Conservation (phyloP, 225 moss, liverwort and hornwort species). For the Pseudoscleropodium purum region DNA sequence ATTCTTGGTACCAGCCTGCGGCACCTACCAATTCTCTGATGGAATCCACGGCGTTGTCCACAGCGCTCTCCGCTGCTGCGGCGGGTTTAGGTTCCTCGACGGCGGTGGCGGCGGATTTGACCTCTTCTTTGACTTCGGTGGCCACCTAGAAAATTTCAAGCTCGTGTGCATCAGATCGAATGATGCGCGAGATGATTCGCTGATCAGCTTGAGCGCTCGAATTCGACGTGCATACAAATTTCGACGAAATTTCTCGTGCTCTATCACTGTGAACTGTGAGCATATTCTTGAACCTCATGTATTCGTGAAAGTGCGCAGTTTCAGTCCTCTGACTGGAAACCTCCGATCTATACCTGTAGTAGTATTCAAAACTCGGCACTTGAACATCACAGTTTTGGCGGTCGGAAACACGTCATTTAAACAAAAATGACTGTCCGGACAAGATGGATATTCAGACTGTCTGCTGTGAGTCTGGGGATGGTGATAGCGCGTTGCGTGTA, state of each 20-base stretch:
- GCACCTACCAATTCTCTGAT: not conserved
- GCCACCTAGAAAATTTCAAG: not conserved
- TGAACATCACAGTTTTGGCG: not conserved
- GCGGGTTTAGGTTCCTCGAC: not conserved
- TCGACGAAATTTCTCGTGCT: not conserved
- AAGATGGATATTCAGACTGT: not conserved
- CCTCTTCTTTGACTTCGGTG: not conserved
- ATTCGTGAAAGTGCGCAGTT: not conserved
- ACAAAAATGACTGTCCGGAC: too few relatives aligned
- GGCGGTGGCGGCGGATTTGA: not conserved
- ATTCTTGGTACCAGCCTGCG: conserved; percentile 35
- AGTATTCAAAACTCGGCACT: not conserved
- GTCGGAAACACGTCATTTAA: not conserved
- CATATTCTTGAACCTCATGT: not conserved
- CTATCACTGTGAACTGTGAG: not conserved
- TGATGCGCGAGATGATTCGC: not conserved
- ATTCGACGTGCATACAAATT: not conserved
- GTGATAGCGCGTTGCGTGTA: not conserved
- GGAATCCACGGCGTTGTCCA: not conserved
- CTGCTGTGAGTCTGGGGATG: not conserved
- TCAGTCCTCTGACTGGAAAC: not conserved
- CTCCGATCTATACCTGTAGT: not conserved
- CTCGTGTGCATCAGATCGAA: not conserved
- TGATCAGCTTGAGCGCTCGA: not conserved
- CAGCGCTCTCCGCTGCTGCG: not conserved